Conservation (phyloP, 2,329 filamentous ascomycete species). For the Lachnellula cervina region DNA sequence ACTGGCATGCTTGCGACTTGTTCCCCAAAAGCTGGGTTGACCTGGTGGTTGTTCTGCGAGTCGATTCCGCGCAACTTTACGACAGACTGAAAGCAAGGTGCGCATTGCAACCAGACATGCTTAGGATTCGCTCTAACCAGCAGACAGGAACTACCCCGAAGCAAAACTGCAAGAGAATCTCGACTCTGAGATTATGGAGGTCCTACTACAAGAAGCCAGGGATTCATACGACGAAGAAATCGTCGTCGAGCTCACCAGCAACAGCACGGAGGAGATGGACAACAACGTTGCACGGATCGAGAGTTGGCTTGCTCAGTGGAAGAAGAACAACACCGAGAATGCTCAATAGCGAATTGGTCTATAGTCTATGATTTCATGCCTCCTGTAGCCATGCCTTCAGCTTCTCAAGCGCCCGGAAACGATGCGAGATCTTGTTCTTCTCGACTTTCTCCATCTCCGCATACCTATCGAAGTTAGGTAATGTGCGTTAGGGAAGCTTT, state of each 20-base stretch:
- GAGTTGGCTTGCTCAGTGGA: constrained; percentile 80
- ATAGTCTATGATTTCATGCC: constrained; percentile 13
- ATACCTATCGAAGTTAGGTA: constrained; percentile 47
- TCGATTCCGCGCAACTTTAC: constrained; percentile 74
- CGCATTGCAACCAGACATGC: background rate
- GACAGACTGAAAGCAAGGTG: constrained; percentile 75
- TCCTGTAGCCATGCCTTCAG: constrained; percentile 69
- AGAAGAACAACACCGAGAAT: constrained; percentile 50
- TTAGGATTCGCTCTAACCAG: background rate
- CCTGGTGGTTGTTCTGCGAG: constrained; percentile 84
- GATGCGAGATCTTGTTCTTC: constrained; percentile 93
- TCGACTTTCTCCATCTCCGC: constrained; percentile 88
- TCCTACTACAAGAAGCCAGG: constrained; percentile 82
- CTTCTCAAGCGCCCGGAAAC: constrained; percentile 80
- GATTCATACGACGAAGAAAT: constrained; percentile 84
- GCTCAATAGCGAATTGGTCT: constrained; percentile 13
- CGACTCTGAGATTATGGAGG: constrained; percentile 96
- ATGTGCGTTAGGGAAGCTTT: background rate
- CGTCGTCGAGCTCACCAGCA: constrained; percentile 82
- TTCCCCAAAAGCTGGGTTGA: constrained; percentile 95
- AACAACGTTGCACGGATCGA: constrained; percentile 80
- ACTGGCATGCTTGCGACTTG: constrained; percentile 97
- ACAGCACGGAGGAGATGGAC: constrained; percentile 79
- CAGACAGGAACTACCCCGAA: constrained; percentile 68
- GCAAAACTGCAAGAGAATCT: constrained; percentile 92